Conservation (phyloP, 495 filamentous ascomycete genomes). For the Barbatosphaeria neglecta region DNA sequence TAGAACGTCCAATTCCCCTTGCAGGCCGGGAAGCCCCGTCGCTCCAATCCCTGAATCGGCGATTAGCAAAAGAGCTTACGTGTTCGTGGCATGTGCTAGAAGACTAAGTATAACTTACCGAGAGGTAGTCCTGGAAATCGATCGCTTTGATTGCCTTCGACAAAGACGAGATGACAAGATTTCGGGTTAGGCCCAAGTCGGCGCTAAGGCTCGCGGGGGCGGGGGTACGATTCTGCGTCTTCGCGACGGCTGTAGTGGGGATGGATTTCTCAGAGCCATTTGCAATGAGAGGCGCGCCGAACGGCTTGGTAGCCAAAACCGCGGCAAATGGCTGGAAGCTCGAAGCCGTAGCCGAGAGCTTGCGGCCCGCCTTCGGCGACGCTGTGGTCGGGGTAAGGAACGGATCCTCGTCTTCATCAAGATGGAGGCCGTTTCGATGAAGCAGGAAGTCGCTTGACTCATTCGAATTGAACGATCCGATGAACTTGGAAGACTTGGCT, state of each 20-base stretch:
- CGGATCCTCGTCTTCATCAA: conserved; percentile 30
- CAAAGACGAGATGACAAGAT: conserved; percentile 19
- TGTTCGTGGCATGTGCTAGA: neutral
- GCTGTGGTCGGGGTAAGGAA: conserved; percentile 20
- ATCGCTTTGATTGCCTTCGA: conserved; percentile 11
- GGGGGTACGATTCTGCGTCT: conserved; percentile 1
- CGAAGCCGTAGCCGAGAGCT: conserved; percentile 38
- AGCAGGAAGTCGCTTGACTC: conserved; percentile 2
- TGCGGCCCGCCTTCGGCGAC: conserved; percentile 21
- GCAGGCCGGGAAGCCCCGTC: conserved; percentile 11
- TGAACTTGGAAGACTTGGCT: conserved; percentile 17
- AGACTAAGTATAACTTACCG: conserved; percentile 15
- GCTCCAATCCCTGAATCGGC: conserved; percentile 19
- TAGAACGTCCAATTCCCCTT: conserved; percentile 19
- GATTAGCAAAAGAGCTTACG: neutral
- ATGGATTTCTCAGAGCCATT: too few relatives aligned
- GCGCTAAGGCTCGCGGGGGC: conserved; percentile 18
- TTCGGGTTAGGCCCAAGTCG: conserved; percentile 26
- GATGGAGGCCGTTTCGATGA: conserved; percentile 3
- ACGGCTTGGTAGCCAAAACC: too few relatives aligned
- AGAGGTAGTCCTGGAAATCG: conserved; percentile 24
- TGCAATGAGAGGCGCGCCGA: too few relatives aligned
- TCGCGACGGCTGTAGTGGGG: neutral
- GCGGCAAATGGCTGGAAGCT: conserved; percentile 29
- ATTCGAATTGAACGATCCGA: conserved; percentile 11